Evolutionary conservation across 495 filamentous ascomycete genomes (phyloP), one percentile per base, ranked within the genome.

Genomic region (Neurospora sp.): DNA sequence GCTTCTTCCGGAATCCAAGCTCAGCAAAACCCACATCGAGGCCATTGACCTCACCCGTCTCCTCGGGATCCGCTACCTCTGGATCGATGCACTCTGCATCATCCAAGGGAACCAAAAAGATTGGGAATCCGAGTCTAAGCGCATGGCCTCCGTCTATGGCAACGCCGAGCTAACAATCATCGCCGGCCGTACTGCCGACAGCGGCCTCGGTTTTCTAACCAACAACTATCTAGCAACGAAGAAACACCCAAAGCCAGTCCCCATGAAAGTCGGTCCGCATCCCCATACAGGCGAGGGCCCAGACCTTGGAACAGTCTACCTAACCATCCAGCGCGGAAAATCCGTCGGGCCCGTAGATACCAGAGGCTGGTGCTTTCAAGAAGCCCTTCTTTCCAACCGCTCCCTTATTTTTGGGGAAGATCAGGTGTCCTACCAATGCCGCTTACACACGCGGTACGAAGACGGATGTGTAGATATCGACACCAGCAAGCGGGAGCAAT

Each of bases 311-410:
- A 16, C 16, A 0, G 22, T 72, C 35, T 72, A 69, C 27, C 53
- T 69, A 0, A 35, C 53, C 4, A 18, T 69, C 12, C 71, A 39
- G 0, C 71, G 71, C 20, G 31, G 8, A 2, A 40, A 35, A 8
- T 2, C 39, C 4, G 18, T 69, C 8, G 71, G 71, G 0, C 71
- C 71, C 0, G 71, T 72, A 2, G 39, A 39, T 10, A 27, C 22
- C 11, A 39, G 71, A 18, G 71, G 71, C 3, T 72, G 71, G 71
- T 72, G 71, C 39, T 72, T 72, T 39, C 71, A 72, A 3, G 71
- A 72, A 42, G 53, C 31, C 31, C 31, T 35, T 35, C 31, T 35
- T 35, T 35, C 31, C 31, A 35, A 35, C 31, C 31, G 31, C 31
- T 35, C 31, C 31, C 31, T 35, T 35, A 35, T 38, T 1, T 72